Percentiles rank a stretch among this genome's conserved stretches.
phyloP scores from a whole-genome alignment of 768 basidiomycete genomes.

The Phanerodontia chrysosporium region DNA sequence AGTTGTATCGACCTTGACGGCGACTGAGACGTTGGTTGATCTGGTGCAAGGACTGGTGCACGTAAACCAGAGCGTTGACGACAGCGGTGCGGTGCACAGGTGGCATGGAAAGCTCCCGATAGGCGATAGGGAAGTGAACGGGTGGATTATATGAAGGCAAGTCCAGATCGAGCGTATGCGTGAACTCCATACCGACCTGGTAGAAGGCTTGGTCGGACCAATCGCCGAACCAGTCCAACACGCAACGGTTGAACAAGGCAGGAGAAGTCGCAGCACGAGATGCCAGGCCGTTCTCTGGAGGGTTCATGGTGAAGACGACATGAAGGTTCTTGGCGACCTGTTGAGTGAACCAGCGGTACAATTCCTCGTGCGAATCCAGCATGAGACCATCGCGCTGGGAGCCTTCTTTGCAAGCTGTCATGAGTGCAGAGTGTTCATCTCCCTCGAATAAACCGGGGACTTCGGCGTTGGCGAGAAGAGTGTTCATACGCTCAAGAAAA shows the following conservation, averaged over 20 bases:
- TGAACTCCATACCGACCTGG: conserved; percentile 97
- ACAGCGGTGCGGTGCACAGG: conserved; percentile 88
- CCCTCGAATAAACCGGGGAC: conserved; percentile 99
- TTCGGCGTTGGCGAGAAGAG: conserved; percentile 97
- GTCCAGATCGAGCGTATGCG: conserved; percentile 89
- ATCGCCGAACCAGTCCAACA: conserved; percentile 99
- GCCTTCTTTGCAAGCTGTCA: conserved; percentile 99
- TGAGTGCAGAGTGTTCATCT: conserved; percentile 95
- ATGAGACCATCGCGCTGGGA: conserved; percentile 98
- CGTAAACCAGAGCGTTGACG: conserved; percentile 88
- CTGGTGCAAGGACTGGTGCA: conserved; percentile 85
- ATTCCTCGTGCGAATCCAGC: conserved; percentile 96
- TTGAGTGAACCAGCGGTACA: conserved; percentile 98
- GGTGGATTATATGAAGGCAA: conserved; percentile 77
- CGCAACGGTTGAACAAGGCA: conserved; percentile 97
- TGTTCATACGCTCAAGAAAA: conserved; percentile 99
- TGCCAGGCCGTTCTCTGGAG: conserved; percentile 91
- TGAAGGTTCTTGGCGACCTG: conserved; percentile 98
- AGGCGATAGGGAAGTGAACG: conserved; percentile 81
- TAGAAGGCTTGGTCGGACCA: conserved; percentile 99
- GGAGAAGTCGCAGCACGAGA: conserved; percentile 96
- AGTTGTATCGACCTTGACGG: conserved; percentile 92
- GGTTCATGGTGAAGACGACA: conserved; percentile 99
- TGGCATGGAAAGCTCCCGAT: conserved; percentile 79
- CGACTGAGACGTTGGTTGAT: conserved; percentile 88